Percentiles rank a stretch among this genome's conserved stretches.
These are phyloP conservation scores for Aspergillus conjunctus DNA, from an alignment of 495 filamentous ascomycete species.

Conservation along the genomic window DNA sequence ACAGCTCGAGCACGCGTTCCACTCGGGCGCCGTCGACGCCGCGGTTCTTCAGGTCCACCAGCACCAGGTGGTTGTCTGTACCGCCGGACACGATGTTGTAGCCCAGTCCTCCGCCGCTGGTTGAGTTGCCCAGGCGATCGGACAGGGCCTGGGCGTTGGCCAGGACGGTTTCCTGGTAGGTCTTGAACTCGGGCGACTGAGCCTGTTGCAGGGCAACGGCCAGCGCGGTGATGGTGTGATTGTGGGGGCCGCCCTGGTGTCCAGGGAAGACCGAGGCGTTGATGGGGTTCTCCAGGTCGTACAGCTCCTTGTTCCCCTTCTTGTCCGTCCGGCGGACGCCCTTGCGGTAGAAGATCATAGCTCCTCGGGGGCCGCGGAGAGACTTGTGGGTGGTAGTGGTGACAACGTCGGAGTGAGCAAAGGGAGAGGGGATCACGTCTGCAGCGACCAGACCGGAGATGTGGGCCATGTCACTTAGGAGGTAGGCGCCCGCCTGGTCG, in stretches of 20 bases:
- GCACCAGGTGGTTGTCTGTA: slow-evolving; percentile 95
- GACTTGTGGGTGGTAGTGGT: slow-evolving; percentile 99
- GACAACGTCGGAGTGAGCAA: slow-evolving; percentile 86
- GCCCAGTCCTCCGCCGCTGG: slow-evolving; percentile 74
- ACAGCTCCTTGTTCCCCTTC: slow-evolving; percentile 79
- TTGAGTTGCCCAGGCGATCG: slow-evolving; percentile 67
- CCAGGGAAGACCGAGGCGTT: slow-evolving; percentile 98
- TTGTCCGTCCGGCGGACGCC: slow-evolving; percentile 87
- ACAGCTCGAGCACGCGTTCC: slow-evolving; percentile 90
- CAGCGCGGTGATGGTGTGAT: slow-evolving; percentile 96
- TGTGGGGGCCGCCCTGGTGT: slow-evolving; percentile 97
- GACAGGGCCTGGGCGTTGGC: slow-evolving; percentile 86
- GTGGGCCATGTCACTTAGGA: slow-evolving; percentile 96
- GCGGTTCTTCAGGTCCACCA: slow-evolving; percentile 92
- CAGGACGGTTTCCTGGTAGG: slow-evolving; percentile 87
- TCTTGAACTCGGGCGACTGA: slow-evolving; percentile 81
- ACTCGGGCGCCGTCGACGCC: slow-evolving; percentile 90
- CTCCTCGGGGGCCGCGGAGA: slow-evolving; percentile 88
- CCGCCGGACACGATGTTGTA: slow-evolving; percentile 91
- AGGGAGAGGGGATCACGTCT: slow-evolving; percentile 87
- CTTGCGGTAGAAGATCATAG: slow-evolving; percentile 97
- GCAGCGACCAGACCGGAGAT: slow-evolving; percentile 93
- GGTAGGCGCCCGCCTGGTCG: slow-evolving; percentile 88
- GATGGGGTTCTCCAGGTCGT: slow-evolving; percentile 92
- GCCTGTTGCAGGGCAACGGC: slow-evolving; percentile 93